phyloP scores from a whole-genome alignment of 1,284 basidiomycete genomes.

The Exobasidium cylindrosporum region DNA sequence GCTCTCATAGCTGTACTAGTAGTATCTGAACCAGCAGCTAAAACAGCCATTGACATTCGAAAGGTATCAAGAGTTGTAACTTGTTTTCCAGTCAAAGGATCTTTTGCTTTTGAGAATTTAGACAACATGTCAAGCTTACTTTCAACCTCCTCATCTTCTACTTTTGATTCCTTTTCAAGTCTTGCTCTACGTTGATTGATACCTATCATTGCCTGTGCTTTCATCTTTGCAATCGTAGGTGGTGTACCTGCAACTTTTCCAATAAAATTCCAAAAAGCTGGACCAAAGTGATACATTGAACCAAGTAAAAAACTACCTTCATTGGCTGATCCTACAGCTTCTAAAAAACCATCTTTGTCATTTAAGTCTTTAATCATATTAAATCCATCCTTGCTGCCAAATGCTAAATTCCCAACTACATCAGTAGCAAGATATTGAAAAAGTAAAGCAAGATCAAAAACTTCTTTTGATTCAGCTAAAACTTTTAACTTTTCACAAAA shows the following conservation, averaged over 20 bases:
- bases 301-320: neutral
- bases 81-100: neutral
- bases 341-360: neutral
- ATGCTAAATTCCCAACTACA: neutral
- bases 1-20: conserved; percentile 40
- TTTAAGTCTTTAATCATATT: neutral
- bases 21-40: conserved; percentile 32
- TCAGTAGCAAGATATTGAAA: neutral
- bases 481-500: neutral
- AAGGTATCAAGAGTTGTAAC: neutral
- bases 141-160: neutral
- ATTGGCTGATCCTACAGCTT: neutral
- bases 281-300: neutral
- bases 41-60: neutral
- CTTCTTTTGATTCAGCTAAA: neutral
- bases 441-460: neutral
- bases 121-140: neutral
- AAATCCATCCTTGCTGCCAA: neutral
- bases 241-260: neutral
- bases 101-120: neutral
- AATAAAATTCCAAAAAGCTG: too few relatives aligned
- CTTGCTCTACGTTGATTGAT: neutral
- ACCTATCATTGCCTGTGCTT: neutral
- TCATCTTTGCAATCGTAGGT: neutral
- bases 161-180: neutral